phyloP scores from a whole-genome alignment of 495 filamentous ascomycete genomes.

The Aspergillus campestris region DNA sequence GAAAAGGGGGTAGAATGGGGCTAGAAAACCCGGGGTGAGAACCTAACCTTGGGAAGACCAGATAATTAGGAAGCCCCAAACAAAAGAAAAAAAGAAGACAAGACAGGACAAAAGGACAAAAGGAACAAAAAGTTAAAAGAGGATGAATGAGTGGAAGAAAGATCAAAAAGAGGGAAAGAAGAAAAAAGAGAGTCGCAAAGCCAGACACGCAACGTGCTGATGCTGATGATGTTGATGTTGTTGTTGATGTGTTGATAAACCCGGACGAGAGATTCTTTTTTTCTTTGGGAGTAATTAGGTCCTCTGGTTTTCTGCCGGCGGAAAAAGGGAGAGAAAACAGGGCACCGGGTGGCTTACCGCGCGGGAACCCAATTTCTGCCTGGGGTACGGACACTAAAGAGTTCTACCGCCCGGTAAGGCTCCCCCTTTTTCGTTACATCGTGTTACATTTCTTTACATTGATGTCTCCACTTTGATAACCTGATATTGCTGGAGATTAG shows the following conservation, averaged over 20 bases:
- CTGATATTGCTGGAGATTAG: too few species aligned
- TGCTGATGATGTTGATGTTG: background rate
- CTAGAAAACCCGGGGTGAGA: background rate
- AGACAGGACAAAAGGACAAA: background rate
- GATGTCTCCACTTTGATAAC: too few species aligned
- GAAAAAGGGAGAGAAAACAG: background rate
- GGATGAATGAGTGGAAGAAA: background rate
- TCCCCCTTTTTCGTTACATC: too few species aligned
- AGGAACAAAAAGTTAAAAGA: background rate
- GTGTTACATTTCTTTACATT: too few species aligned
- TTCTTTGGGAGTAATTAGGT: too few species aligned
- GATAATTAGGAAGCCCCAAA: background rate
- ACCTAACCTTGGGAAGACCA: background rate
- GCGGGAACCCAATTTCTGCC: too few species aligned
- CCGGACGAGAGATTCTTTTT: background rate
- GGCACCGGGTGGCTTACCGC: too few species aligned
- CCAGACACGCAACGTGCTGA: background rate
- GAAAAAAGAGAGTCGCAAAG: conserved; percentile 1
- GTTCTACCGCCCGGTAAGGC: too few species aligned
- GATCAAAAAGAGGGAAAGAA: background rate
- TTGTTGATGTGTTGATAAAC: too few species aligned
- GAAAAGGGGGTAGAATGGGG: background rate
- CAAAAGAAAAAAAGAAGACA: background rate
- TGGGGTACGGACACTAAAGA: too few species aligned
- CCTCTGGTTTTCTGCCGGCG: background rate